Base-by-base conservation (phyloP, 2,329 filamentous ascomycete species). In the Neobulgaria alba region DNA sequence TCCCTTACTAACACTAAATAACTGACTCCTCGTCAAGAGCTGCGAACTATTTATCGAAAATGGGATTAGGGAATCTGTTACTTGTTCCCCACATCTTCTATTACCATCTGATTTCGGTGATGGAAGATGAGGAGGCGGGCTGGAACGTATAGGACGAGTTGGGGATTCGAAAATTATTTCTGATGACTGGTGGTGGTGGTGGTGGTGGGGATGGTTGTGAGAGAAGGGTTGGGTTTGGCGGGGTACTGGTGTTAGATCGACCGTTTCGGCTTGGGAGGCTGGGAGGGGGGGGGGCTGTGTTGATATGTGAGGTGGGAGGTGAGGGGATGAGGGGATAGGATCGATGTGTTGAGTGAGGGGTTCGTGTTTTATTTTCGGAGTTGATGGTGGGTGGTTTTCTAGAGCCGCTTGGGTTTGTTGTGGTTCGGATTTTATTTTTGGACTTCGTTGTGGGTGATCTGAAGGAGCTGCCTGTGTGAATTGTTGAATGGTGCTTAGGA, bases 1-100 rank as follows among this genome's bases (percentile, higher is more conserved):
- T n/a, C n/a, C n/a, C n/a, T n/a, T n/a, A 47, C 67, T 69, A 16
- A 70, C 67, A 9, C 73, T 67, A 42, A 77, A 57, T 60, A 73
- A 66, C 56, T 75, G 72, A 46, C 71, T 75, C 49, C 63, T 66
- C 2, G 67, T 67, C 42, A 69, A 53, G 14, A 75, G 60, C 55
- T 77, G 51, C 10, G 47, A 51, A 8, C 46, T 52, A 12, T 37
- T 43, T 37, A 59, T 50, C 5, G 51, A 53, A 19, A 48, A 57
- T 10, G 52, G 53, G 5, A 51, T 38, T 10, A 50, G 36, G 2
- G 46, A 45, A 4, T 52, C 52, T 3, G 31, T 29, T 16, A 15
- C 31, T 16, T 39, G 37, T 5, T 29, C 3, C 15, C 33, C 1
- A 9, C 17, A 15, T 39, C 36, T 8, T 38, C 36, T 8, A n/a